Conservation (phyloP, 1,284 basidiomycete species). For the Sporisorium graminicola region DNA sequence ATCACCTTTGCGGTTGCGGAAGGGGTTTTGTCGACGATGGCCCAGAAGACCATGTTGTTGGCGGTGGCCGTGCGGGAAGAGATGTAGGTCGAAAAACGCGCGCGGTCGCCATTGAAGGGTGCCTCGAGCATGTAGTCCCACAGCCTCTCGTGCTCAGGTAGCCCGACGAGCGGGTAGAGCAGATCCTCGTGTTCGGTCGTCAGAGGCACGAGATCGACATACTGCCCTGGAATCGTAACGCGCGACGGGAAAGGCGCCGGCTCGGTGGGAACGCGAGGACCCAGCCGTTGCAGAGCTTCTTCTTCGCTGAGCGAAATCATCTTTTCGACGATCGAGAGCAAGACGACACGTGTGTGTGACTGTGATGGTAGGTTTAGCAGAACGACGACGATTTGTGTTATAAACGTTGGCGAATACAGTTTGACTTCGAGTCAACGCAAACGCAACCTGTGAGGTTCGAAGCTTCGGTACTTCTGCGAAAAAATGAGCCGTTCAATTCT, state of each 20-base stretch:
- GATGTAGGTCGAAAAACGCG: slow-evolving; percentile 13
- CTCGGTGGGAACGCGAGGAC: slow-evolving; percentile 18
- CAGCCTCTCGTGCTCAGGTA: slow-evolving; percentile 35
- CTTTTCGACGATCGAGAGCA: neutral
- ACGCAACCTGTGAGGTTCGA: neutral
- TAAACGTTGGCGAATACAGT: neutral
- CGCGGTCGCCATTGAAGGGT: slow-evolving; percentile 32
- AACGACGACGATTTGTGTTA: neutral
- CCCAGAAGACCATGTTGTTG: slow-evolving; percentile 49
- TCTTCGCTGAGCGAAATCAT: slow-evolving; percentile 36
- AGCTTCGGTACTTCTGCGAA: neutral
- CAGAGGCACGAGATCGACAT: slow-evolving; percentile 42
- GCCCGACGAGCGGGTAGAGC: slow-evolving; percentile 23
- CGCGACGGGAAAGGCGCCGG: slow-evolving; percentile 25
- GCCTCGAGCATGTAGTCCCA: slow-evolving; percentile 43
- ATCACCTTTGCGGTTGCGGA: slow-evolving; percentile 7
- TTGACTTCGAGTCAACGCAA: slow-evolving; percentile 10
- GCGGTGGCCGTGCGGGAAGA: slow-evolving; percentile 1
- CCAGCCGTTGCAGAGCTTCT: slow-evolving; percentile 32
- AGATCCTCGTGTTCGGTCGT: slow-evolving; percentile 15
- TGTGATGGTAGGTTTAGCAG: neutral
- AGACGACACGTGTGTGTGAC: neutral
- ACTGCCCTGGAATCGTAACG: slow-evolving; percentile 23
- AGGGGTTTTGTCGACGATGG: slow-evolving; percentile 26
- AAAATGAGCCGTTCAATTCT: slow-evolving; percentile 2